These are phyloP conservation scores for Pseudozyma flocculosa DNA, from an alignment of 1,284 basidiomycete species.

Conservation along the genomic window DNA sequence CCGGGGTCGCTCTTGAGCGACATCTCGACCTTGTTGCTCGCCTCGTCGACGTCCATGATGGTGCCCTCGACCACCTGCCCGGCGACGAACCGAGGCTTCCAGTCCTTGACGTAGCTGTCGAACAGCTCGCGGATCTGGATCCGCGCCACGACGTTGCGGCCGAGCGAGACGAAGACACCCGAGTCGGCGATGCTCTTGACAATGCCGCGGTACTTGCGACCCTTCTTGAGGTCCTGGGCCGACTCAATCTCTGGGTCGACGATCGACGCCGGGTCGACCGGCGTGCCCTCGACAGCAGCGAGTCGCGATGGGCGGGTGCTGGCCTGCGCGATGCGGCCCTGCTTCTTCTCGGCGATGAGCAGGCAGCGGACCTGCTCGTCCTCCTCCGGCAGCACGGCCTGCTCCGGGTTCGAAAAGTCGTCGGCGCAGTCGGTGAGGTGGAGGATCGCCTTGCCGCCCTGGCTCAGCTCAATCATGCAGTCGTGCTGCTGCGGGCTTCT, in stretches of 20 bases:
- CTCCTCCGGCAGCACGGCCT: conserved; percentile 66
- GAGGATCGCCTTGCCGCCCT: conserved; percentile 31
- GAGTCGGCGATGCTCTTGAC: conserved; percentile 78
- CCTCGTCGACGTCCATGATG: conserved; percentile 70
- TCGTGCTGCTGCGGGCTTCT: conserved; percentile 32
- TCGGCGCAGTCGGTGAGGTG: conserved; percentile 72
- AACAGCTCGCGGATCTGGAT: conserved; percentile 86
- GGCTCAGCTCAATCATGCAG: conserved; percentile 27
- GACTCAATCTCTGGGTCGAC: conserved; percentile 61
- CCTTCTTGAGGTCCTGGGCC: conserved; percentile 66
- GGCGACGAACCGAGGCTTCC: conserved; percentile 77
- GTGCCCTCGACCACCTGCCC: conserved; percentile 85
- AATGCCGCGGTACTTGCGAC: conserved; percentile 74
- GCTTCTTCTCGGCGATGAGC: conserved; percentile 66
- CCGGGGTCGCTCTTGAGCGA: conserved; percentile 66
- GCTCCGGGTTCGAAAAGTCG: conserved; percentile 64
- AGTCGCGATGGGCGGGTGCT: conserved; percentile 25
- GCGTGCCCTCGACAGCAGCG: conserved; percentile 3
- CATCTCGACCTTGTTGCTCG: conserved; percentile 80
- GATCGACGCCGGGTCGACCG: conserved; percentile 3
- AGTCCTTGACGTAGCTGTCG: conserved; percentile 82
- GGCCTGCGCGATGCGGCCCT: conserved; percentile 21
- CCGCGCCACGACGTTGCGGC: conserved; percentile 78
- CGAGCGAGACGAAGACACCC: conserved; percentile 87
- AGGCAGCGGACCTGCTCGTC: conserved; percentile 73